Percentiles rank a stretch among this genome's conserved stretches.
These are phyloP conservation scores for Scleroderma citrinum DNA, from an alignment of 768 basidiomycete species.

Conservation along the genomic window DNA sequence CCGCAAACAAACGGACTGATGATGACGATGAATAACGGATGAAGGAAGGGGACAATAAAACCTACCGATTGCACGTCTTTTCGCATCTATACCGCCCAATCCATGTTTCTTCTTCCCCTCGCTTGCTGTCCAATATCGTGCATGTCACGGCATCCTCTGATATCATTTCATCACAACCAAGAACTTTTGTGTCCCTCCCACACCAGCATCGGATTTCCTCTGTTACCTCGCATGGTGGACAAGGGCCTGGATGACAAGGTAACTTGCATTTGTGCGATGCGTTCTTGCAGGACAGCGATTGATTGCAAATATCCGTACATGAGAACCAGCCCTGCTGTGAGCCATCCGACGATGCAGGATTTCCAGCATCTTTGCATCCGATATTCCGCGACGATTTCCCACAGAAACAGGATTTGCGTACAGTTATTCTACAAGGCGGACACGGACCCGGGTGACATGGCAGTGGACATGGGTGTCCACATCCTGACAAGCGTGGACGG, in stretches of 20 bases:
- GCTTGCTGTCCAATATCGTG: constrained; percentile 18
- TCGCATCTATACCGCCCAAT: constrained; percentile 61
- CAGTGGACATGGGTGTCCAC: constrained; percentile 78
- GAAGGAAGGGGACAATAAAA: constrained; percentile 1
- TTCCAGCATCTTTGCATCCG: background rate
- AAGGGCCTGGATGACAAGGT: constrained; percentile 73
- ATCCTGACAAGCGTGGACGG: constrained; percentile 47
- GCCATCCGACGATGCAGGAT: background rate
- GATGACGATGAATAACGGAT: background rate
- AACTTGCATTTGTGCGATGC: constrained; percentile 57
- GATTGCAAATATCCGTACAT: constrained; percentile 34
- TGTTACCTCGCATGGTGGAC: constrained; percentile 53
- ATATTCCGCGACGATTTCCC: constrained; percentile 36
- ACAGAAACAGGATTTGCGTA: constrained; percentile 78
- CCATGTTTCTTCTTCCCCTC: constrained; percentile 47
- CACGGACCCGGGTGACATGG: constrained; percentile 95
- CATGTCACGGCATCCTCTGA: constrained; percentile 31
- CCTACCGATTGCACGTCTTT: constrained; percentile 51
- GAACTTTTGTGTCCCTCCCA: constrained; percentile 54
- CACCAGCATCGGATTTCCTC: constrained; percentile 73
- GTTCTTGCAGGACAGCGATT: constrained; percentile 58
- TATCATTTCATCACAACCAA: constrained; percentile 64
- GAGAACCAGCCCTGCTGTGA: constrained; percentile 18
- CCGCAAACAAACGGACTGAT: constrained; percentile 69
- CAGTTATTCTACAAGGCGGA: constrained; percentile 84